Base-by-base conservation (phyloP, 768 basidiomycete genomes). In the Kwoniella dejecticola region DNA sequence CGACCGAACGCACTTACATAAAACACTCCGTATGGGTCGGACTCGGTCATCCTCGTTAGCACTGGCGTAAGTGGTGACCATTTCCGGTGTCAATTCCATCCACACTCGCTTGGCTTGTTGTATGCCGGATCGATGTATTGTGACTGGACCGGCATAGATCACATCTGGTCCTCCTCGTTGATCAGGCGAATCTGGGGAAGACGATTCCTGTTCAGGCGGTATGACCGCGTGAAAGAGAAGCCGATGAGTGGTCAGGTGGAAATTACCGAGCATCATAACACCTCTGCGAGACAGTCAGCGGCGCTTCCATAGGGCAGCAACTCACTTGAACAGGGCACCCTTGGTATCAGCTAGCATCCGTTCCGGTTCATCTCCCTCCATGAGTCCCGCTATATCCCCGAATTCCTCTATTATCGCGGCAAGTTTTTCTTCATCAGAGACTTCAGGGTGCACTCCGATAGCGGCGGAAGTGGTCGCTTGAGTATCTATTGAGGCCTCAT, bases 211-310 rank as follows among this genome's bases (percentile, higher is more conserved):
- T 36, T 71, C 73, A 12, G 84, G 80, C 15, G 85, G 81, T 19
- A 88, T 73, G 10, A 85, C 82, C 1, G 87, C 87, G 67, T 88
- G 86, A 72, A 88, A 88, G 0, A 85, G 79, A 19, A 88, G 63
- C 3, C 87, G 83, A 74, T 87, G 86, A 0, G 85, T 86, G 0
- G 87, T 88, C 19, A 88, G 72, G 71, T 87, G 86, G 17, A 87
- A 77, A 30, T 85, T 84, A 6, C 86, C 85, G 21, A 79, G 60
- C 52, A 62, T 60, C 56, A 70, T 62, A 38, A 78, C 60, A 19
- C 69, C 71, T 61, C 73, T 72, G 26, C 15, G 26, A 1, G 21
- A 26, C 3, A 33, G 56, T 68, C 57, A 71, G 63, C 50, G 19
- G 24, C 17, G 23, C 19, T 27, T 15, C 11, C 12, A 13, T 36